phyloP scores from a whole-genome alignment of 805 yeast genomes.

The Kuraishia molischiana region DNA sequence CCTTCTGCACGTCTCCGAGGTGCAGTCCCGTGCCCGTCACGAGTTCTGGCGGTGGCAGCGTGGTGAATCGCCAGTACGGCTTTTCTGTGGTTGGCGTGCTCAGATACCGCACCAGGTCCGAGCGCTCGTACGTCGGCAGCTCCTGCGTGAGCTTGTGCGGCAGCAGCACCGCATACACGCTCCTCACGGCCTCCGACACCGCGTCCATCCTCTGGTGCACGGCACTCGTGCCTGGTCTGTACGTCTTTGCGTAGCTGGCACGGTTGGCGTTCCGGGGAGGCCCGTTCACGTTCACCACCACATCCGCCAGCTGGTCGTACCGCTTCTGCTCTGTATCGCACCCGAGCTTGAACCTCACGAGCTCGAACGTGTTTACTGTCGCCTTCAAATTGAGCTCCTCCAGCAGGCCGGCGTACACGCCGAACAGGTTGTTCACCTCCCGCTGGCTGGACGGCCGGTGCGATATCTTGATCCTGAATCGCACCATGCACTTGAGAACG shows the following conservation, averaged over 20 bases:
- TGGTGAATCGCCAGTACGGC: background rate
- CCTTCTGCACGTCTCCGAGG: background rate
- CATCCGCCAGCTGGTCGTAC: conserved; percentile 7
- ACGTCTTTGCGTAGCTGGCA: background rate
- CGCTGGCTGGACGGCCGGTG: background rate
- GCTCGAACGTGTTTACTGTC: conserved; percentile 6
- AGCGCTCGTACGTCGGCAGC: background rate
- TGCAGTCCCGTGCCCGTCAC: background rate
- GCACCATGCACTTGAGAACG: background rate
- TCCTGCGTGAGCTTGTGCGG: background rate
- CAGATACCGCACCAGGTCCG: background rate
- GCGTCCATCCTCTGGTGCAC: background rate
- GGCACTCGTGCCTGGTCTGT: background rate
- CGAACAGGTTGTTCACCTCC: background rate
- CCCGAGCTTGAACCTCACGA: background rate
- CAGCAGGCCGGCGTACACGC: background rate
- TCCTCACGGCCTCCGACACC: background rate
- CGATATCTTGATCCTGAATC: background rate
- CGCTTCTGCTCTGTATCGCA: background rate
- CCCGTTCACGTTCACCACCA: conserved; percentile 11
- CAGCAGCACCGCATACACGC: background rate
- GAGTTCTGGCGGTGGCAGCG: background rate
- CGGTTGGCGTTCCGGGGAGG: background rate
- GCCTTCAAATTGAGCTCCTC: conserved; percentile 7
- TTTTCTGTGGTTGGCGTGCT: background rate